Base-by-base conservation (phyloP, 192 early-diverging fungal species). In the Phlyctochytrium planicorne region DNA sequence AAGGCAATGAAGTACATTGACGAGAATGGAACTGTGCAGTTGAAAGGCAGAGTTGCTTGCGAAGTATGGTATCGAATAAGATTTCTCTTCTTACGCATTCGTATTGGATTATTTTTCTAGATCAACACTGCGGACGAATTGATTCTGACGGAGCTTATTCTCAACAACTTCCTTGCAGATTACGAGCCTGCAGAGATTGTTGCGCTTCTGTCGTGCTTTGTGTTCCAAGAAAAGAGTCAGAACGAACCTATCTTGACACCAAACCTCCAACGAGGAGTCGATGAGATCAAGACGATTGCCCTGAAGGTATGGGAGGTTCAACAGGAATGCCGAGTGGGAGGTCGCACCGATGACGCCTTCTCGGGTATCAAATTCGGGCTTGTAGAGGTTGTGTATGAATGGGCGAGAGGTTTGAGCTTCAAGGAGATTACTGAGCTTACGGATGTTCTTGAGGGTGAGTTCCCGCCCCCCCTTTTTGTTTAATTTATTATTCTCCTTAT, bases 351-450 rank as follows among this genome's bases (percentile, higher is more conserved):
- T n/a, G 83, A 80, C 59, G 73, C 60, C 1, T 4, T 79, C 35
- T 70, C 72, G 0, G 63, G 60, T 6, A 59, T 98, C 59, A 79
- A 88, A 53, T 94, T 95, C 79, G 93, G 93, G 1, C 77, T 99
- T 57, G 92, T 96, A 24, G 94, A 99, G 76, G 97, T 94, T 3
- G 94, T 96, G 0, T 95, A 99, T 76, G 95, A 97, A 78, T 99
- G 95, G 97, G 97, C 95, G 16, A 78, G 87, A n/a, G 94, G 93
- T 12, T 80, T 93, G 81, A 82, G 87, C 10, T 98, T 98, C 78
- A 90, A 91, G 72, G 80, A 93, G 60, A 96, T 98, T 71, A 95
- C 89, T 0, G 84, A 91, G 52, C 79, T 97, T 47, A 97, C 97
- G 3, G 94, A 98, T 65, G 92, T 95, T 25, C 83, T 94, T 70